Base-by-base conservation (phyloP, 2,329 filamentous ascomycete species). In the Sclerotiophoma versabilis region DNA sequence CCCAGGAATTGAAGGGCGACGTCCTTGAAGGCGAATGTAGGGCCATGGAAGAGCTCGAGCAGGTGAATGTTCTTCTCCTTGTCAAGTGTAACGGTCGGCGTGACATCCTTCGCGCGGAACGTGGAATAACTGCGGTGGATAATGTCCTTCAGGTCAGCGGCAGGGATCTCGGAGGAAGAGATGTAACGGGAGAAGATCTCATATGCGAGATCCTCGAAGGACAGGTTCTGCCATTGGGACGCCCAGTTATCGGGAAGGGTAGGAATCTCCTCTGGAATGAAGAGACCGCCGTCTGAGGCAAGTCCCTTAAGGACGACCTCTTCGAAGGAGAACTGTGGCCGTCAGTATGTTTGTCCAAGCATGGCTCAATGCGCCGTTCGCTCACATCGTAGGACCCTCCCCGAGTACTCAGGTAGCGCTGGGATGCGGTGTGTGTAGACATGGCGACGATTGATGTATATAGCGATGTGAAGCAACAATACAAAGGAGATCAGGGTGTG, bases 1-100 rank as follows among this genome's bases (percentile, higher is more conserved):
- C 95, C 95, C 2, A 99, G 80, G 71, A 97, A 95, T 68, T 98
- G 93, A 58, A 98, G 81, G 14, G 93, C 93, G 45, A 93, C 90
- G 76, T 98, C 93, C 78, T 98, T 75, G 81, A 98, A 98, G 2
- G 93, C 90, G 73, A 92, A 97, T 0, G 89, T 98, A 5, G 93
- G 95, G 1, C 95, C 95, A 74, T 98, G 93, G 82, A 98, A 99
- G 36, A 99, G 84, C 77, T 99, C 95, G 27, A 99, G 85, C 50
- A 97, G 81, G 72, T 96, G 87, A 34, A 97, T 81, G 72, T 93
- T 89, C 63, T 85, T 81, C 57, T 81, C 75, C 66, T 85, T 80
- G 70, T 93, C 84, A 47, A 97, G 81, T n/a, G 89, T 86, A 36
- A 91, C 84, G 22, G 95, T 78, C 0, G 95, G 95, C 0, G 91